Base-by-base conservation (phyloP, 75 land plant genomes). In the Larix kaempferi region DNA sequence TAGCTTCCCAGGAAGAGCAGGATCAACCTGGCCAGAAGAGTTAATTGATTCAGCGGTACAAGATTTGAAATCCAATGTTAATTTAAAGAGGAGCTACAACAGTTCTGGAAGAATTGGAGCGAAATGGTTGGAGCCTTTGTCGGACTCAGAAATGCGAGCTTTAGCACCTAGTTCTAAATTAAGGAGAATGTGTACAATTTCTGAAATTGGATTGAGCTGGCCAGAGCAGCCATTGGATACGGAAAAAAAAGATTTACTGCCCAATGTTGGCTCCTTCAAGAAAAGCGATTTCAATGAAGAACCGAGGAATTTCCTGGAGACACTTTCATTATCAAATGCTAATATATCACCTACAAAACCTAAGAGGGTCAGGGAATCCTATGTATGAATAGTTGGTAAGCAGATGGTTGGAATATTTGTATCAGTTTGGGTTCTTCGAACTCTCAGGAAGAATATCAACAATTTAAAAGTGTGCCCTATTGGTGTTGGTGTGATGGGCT, bases 401-500 rank as follows among this genome's bases (percentile, higher is more conserved):
- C 98, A 97, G 77, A 92, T 97, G 98, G 95, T 97, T 79, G 99
- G 99, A 25, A 83, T 97, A 73, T 93, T 88, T 72, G 69, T 97
- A 33, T 82, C 95, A 3, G 77, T 97, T 25, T 97, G 99, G 99
- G 98, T 92, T 41, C 87, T 89, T 19, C 80, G 91, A 59, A 83
- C 88, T 11, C 78, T 97, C 78, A 89, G 91, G 39, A 87, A 82
- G 66, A 84, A 85, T 79, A 86, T 97, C 57, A 89, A 90, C 74
- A 97, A 97, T 62, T 44, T 97, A 77, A 97, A 86, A 77, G 94
- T 97, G 11, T 97, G 94, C 29, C 84, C 88, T 69, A 91, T 97
- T 78, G 99, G 99, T 22, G 91, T 91, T 78, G 99, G 99, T 33
- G 86, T 86, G 21, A 97, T 97, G 99, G 98, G 93, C n/a, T n/a